Percentiles rank a stretch among this genome's conserved stretches.
Conservation (phyloP, 345 rosid genomes). For the Dipteronia dyeriana region DNA sequence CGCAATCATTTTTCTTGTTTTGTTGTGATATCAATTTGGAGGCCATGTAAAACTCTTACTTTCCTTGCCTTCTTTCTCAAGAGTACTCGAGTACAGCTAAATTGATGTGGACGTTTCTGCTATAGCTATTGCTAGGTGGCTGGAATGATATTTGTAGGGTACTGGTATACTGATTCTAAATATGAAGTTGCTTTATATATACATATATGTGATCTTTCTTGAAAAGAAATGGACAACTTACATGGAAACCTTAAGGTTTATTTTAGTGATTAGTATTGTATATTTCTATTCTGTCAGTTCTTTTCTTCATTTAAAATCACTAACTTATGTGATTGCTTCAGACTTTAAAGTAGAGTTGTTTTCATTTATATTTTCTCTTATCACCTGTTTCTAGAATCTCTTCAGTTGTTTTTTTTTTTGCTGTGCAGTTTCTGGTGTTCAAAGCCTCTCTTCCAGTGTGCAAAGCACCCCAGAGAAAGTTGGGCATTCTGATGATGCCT, state of each 20-base stretch:
- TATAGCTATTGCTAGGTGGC: neutral
- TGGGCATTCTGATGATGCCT: constrained; percentile 59
- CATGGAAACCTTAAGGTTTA: neutral
- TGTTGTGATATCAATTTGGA: neutral
- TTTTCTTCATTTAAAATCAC: neutral
- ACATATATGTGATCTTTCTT: neutral
- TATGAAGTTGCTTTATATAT: neutral
- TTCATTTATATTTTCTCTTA: neutral
- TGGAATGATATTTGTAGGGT: constrained; percentile 12
- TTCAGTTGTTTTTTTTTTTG: neutral
- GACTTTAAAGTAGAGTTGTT: constrained; percentile 3
- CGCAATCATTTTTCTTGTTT: neutral
- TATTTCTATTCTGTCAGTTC: neutral
- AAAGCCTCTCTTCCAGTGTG: constrained; percentile 63
- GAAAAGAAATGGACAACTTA: neutral
- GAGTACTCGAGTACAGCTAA: neutral
- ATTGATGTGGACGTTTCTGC: neutral
- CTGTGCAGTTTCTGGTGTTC: constrained; percentile 49
- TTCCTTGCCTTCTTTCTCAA: neutral
- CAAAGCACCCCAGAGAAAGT: constrained; percentile 60
- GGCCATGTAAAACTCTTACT: neutral
- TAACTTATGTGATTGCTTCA: neutral
- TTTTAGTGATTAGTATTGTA: neutral
- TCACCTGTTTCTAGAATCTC: neutral
- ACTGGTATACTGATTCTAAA: neutral